Evolutionary conservation across 108 stramenopile species (phyloP).

Genomic region (Fragilariopsis cylindrus): DNA sequence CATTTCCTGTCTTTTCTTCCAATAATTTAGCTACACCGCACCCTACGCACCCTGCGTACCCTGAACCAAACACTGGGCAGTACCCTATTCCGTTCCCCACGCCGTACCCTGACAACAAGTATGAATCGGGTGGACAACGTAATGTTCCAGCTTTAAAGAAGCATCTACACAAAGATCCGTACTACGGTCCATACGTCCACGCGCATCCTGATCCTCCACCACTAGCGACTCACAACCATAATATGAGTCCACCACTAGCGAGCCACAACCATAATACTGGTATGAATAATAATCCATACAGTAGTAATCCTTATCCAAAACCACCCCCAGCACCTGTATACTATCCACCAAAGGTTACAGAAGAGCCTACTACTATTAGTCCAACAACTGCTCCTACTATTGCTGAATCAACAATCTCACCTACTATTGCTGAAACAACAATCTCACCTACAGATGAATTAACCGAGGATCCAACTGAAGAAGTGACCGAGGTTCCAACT

Average conservation of each 20-base stretch:
- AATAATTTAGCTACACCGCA: too few species aligned
- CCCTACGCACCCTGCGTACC: not conserved
- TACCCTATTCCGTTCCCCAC: slow-evolving; percentile 5
- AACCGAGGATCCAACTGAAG: too few species aligned
- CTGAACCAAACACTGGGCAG: not conserved
- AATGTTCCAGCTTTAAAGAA: not conserved
- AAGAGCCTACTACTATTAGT: too few species aligned
- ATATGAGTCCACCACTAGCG: not conserved
- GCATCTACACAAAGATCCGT: not conserved
- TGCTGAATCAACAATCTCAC: too few species aligned
- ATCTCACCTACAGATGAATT: too few species aligned
- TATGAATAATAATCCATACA: not conserved
- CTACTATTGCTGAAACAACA: too few species aligned
- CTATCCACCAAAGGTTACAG: too few species aligned
- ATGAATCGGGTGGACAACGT: not conserved
- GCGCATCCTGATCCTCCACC: not conserved
- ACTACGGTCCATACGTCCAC: not conserved
- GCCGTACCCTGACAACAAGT: not conserved
- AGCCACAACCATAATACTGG: not conserved
- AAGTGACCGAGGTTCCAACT: too few species aligned
- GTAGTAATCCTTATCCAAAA: too few species aligned
- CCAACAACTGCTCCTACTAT: too few species aligned
- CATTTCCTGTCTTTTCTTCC: not conserved
- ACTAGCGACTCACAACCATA: not conserved
- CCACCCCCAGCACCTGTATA: too few species aligned